A percentile compares a stretch with the other conserved stretches of the same genome.
Conservation (phyloP, 129 eudicot species). For the Heracleum sosnowskyi region DNA sequence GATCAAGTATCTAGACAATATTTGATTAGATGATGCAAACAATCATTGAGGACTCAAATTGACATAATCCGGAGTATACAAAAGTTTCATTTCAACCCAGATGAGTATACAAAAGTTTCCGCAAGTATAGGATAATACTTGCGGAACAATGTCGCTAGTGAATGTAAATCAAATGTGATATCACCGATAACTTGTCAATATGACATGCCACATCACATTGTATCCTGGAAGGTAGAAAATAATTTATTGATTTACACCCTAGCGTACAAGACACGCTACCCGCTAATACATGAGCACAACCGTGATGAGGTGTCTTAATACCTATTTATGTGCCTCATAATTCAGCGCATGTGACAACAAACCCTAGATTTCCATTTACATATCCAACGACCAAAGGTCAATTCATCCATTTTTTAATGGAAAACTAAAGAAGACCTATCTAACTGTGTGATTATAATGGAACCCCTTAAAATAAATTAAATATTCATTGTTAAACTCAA, state of each 20-base stretch:
- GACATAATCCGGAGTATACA: neutral
- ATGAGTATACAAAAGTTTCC: too few species aligned
- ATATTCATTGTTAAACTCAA: too few species aligned
- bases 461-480: too few species aligned
- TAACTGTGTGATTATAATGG: too few species aligned
- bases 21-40: neutral
- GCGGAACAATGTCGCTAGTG: neutral
- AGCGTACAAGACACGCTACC: neutral
- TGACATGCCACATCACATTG: neutral
- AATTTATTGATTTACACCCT: neutral
- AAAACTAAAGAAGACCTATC: too few species aligned
- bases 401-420: too few species aligned
- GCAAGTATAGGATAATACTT: too few species aligned
- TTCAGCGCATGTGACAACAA: neutral
- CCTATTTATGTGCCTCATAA: neutral
- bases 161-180: neutral
- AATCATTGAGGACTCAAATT: too few species aligned
- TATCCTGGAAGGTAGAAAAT: neutral
- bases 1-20: too few species aligned
- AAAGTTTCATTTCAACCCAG: too few species aligned
- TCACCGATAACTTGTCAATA: neutral
- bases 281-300: neutral
- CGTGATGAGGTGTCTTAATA: neutral
- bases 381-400: neutral
- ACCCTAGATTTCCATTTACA: neutral